These are phyloP conservation scores for Teratosphaeria epicoccoides DNA, from an alignment of 2,329 filamentous ascomycete species.

Conservation along the genomic window DNA sequence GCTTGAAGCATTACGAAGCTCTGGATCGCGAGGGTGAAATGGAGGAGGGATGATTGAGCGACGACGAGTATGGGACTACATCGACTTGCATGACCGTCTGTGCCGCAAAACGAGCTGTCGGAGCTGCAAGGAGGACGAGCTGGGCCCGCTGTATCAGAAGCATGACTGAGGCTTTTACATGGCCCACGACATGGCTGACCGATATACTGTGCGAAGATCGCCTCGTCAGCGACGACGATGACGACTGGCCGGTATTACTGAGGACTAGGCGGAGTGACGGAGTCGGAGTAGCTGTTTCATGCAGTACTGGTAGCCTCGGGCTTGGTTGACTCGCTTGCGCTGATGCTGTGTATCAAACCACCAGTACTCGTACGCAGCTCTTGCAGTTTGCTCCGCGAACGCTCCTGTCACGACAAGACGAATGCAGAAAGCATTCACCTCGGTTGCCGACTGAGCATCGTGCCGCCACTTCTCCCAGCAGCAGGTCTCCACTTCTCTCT, in stretches of 20 bases:
- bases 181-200: neutral
- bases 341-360: neutral
- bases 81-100: slow-evolving; percentile 4
- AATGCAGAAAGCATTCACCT: neutral
- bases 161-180: neutral
- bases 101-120: neutral
- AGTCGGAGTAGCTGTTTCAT: no score
- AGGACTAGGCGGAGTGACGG: neutral
- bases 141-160: neutral
- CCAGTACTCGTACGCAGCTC: neutral
- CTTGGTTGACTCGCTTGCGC: neutral
- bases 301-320: neutral
- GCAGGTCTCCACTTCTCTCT: slow-evolving; percentile 47
- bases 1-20: slow-evolving; percentile 1
- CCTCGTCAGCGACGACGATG: neutral
- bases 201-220: no score
- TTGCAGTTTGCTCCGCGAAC: no score
- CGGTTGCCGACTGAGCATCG: neutral
- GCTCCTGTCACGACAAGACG: neutral
- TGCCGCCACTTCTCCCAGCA: neutral
- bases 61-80: slow-evolving; percentile 2
- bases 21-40: neutral
- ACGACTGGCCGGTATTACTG: neutral
- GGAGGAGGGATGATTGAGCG: neutral
- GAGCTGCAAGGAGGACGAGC: neutral